Evolutionary conservation across 768 basidiomycete genomes (phyloP).

Genomic region (Auricularia auricula-judae): DNA sequence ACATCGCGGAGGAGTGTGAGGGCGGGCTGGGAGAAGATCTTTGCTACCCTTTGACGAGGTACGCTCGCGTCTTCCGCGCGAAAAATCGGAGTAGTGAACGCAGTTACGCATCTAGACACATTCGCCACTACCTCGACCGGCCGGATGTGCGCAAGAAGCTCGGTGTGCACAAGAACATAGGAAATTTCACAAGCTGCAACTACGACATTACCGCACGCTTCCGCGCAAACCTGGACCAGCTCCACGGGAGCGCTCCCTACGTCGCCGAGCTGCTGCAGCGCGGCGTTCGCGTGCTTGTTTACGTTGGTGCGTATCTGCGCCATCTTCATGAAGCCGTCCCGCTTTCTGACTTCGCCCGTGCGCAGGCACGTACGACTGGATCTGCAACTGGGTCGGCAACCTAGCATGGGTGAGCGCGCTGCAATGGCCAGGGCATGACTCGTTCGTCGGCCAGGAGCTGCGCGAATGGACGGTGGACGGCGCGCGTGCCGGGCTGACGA

Average conservation of each 20-base stretch:
- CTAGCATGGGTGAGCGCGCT: conserved; percentile 22
- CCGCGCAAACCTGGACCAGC: conserved; percentile 14
- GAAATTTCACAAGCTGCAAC: conserved; percentile 32
- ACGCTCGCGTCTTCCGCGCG: background rate
- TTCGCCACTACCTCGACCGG: conserved; percentile 50
- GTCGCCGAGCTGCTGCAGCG: conserved; percentile 44
- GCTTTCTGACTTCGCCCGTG: background rate
- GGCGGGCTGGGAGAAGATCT: conserved; percentile 31
- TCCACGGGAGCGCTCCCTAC: conserved; percentile 18
- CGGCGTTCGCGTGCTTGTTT: conserved; percentile 40
- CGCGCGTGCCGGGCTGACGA: conserved; percentile 42
- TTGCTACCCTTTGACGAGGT: conserved; percentile 51
- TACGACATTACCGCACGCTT: conserved; percentile 1
- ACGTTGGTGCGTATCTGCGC: conserved; percentile 34
- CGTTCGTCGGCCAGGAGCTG: conserved; percentile 38
- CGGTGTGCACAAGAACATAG: conserved; percentile 42
- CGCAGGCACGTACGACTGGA: conserved; percentile 27
- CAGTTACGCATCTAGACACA: conserved; percentile 28
- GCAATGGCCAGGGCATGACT: conserved; percentile 23
- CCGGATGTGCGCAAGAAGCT: conserved; percentile 41
- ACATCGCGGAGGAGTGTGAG: conserved; percentile 52
- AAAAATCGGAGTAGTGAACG: no score
- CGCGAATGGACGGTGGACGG: conserved; percentile 47
- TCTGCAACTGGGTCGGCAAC: conserved; percentile 43
- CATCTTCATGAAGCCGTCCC: background rate